phyloP scores from a whole-genome alignment of 2,329 filamentous ascomycete species.

The Cladosporium sp. region DNA sequence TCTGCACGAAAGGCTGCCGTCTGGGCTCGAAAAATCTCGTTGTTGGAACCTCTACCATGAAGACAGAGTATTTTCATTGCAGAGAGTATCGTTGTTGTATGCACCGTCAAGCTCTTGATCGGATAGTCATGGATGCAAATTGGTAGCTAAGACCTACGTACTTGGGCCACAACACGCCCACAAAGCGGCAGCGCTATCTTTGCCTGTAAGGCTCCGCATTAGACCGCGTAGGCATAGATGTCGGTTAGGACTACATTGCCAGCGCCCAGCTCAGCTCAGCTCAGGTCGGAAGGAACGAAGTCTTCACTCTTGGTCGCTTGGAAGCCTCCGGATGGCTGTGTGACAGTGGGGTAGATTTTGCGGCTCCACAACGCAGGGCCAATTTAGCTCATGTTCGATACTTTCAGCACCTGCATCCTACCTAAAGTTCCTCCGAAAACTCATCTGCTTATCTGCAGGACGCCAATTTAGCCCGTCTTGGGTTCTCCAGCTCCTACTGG shows the following conservation, averaged over 20 bases:
- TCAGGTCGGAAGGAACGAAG: neutral
- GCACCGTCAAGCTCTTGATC: neutral
- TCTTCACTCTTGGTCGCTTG: neutral
- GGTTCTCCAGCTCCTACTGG: neutral
- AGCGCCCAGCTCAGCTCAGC: no score
- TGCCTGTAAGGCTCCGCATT: neutral
- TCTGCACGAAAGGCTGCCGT: slow-evolving; percentile 12
- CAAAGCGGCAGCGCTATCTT: neutral
- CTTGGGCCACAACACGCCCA: neutral
- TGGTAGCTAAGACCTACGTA: neutral
- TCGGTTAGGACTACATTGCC: neutral
- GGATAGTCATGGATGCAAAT: neutral
- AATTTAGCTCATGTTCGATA: no score
- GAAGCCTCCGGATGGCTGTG: neutral
- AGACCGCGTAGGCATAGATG: neutral
- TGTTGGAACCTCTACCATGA: slow-evolving; percentile 16
- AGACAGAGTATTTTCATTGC: slow-evolving; percentile 16
- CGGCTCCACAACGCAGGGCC: neutral
- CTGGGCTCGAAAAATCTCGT: slow-evolving; percentile 15
- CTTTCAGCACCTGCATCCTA: no score
- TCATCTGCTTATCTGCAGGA: no score
- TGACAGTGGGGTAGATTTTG: neutral
- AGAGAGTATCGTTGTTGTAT: neutral
- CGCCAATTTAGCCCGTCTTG: neutral
- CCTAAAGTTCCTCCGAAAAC: no score